phyloP scores from a whole-genome alignment of 176 grass and related monocot genomes.

The Puya raimondii region DNA sequence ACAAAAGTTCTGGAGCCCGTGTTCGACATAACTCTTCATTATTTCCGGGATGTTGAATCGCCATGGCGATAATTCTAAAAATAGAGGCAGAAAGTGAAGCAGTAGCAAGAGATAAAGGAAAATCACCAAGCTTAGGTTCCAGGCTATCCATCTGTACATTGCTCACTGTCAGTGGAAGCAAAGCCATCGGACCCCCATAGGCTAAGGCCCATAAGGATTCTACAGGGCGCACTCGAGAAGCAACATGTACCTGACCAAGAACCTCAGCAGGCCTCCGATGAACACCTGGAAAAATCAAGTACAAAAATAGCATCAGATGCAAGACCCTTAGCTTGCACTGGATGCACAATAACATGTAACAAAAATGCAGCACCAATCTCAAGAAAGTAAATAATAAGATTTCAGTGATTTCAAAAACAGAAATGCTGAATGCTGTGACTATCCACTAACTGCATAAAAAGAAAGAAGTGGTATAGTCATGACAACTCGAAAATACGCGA shows the following conservation, averaged over 20 bases:
- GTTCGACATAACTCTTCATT: conserved; percentile 80
- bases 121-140: conserved; percentile 64
- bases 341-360: background rate
- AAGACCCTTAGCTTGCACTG: background rate
- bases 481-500: too few relatives aligned
- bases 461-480: too few relatives aligned
- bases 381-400: background rate
- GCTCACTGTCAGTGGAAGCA: conserved; percentile 89
- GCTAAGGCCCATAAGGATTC: conserved; percentile 96
- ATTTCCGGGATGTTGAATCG: conserved; percentile 91
- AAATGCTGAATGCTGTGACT: too few relatives aligned
- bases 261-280: conserved; percentile 92
- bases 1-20: conserved; percentile 77
- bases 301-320: background rate
- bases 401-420: too few relatives aligned
- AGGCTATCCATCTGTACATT: conserved; percentile 80
- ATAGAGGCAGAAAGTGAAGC: conserved; percentile 72
- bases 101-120: conserved; percentile 39
- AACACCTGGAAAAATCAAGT: conserved; percentile 61
- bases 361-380: background rate
- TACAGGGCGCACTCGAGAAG: conserved; percentile 62
- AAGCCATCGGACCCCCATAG: conserved; percentile 81
- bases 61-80: conserved; percentile 82
- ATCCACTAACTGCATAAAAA: too few relatives aligned
- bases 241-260: conserved; percentile 89